A percentile compares a stretch with the other conserved stretches of the same genome.
Conservation (phyloP, 2,329 filamentous ascomycete genomes). For the Cladobotryum protrusum region DNA sequence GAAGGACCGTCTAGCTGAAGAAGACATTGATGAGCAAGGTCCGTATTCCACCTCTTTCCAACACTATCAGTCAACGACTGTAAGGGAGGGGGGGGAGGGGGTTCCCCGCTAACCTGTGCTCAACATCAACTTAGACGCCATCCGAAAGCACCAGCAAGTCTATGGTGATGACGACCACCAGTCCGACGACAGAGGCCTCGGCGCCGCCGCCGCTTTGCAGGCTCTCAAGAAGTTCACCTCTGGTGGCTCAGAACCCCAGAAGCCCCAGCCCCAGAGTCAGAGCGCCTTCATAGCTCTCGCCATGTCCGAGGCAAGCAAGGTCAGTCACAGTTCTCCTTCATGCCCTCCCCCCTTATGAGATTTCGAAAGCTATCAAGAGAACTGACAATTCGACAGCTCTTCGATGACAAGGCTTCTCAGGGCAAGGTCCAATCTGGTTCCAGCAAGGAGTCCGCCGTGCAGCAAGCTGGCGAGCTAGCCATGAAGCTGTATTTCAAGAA, state of each 20-base stretch:
- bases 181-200: slow-evolving; percentile 48
- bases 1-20: slow-evolving; percentile 41
- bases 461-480: slow-evolving; percentile 77
- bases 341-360: not conserved
- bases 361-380: not conserved
- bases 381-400: slow-evolving; percentile 37
- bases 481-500: slow-evolving; percentile 88
- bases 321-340: slow-evolving; percentile 28
- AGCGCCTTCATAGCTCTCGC: slow-evolving; percentile 78
- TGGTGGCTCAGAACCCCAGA: slow-evolving; percentile 29
- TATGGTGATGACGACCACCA: slow-evolving; percentile 50
- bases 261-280: slow-evolving; percentile 52
- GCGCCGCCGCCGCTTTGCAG: slow-evolving; percentile 72
- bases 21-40: slow-evolving; percentile 47
- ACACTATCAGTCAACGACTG: not conserved
- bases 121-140: slow-evolving; percentile 45
- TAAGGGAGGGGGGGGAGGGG: too few relatives aligned
- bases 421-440: slow-evolving; percentile 51
- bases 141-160: slow-evolving; percentile 68
- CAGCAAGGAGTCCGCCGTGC: slow-evolving; percentile 74
- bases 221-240: slow-evolving; percentile 73
- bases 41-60: slow-evolving; percentile 14
- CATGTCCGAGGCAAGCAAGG: slow-evolving; percentile 80
- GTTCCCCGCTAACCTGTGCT: too few relatives aligned
- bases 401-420: slow-evolving; percentile 50